A percentile compares a stretch with the other conserved stretches of the same genome.
These are phyloP conservation scores for Coemansia sp. DNA, from an alignment of 192 early-diverging fungal genomes.

Conservation along the genomic window DNA sequence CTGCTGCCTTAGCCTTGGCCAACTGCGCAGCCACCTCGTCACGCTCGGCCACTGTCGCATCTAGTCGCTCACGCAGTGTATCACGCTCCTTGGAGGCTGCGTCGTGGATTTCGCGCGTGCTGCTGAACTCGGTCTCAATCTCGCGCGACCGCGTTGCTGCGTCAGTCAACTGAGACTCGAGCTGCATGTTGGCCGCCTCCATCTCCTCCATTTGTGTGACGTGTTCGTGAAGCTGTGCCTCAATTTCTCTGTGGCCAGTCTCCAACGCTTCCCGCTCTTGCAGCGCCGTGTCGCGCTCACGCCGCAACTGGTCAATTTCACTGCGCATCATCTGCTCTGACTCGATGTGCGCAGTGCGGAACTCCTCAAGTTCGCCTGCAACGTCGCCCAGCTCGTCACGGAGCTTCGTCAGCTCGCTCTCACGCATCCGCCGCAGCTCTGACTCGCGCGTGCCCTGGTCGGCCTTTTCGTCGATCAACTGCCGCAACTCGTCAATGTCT, in stretches of 20 bases:
- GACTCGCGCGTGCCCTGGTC: conserved; percentile 61
- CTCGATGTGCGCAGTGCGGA: conserved; percentile 47
- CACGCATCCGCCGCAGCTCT: conserved; percentile 60
- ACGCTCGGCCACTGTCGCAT: conserved; percentile 16
- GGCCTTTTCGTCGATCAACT: conserved; percentile 58
- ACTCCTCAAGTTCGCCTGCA: conserved; percentile 57
- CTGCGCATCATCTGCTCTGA: conserved; percentile 53
- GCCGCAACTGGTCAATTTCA: conserved; percentile 56
- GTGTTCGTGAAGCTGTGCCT: conserved; percentile 44
- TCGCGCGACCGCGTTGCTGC: conserved; percentile 24
- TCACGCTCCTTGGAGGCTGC: conserved; percentile 28
- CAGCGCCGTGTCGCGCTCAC: conserved; percentile 41
- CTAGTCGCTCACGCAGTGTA: conserved; percentile 10
- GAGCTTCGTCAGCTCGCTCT: conserved; percentile 58
- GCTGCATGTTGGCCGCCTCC: conserved; percentile 34
- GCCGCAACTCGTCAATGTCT: conserved; percentile 58
- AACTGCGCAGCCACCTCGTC: conserved; percentile 12
- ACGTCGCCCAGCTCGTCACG: conserved; percentile 54
- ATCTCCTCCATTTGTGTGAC: conserved; percentile 41
- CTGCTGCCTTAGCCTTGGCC: conserved; percentile 8
- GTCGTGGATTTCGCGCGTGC: conserved; percentile 29
- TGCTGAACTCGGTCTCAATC: conserved; percentile 24
- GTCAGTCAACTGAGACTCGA: conserved; percentile 38
- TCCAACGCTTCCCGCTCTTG: conserved; percentile 16
- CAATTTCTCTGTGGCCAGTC: conserved; percentile 14